These are phyloP conservation scores for Delitschia confertaspora DNA, from an alignment of 495 filamentous ascomycete genomes.

Conservation along the genomic window DNA sequence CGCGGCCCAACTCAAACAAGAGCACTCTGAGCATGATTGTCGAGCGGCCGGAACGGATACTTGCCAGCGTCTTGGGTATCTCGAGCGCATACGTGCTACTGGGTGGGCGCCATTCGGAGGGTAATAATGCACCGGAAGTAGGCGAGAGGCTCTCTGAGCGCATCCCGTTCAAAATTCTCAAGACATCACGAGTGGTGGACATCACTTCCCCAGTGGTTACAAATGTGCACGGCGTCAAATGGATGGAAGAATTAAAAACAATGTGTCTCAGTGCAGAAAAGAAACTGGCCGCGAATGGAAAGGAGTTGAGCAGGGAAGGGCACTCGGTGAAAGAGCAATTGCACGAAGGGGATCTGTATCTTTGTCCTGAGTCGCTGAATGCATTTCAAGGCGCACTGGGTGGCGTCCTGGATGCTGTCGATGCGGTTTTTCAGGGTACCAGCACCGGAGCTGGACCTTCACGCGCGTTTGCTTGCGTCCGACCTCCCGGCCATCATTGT, in stretches of 20 bases:
- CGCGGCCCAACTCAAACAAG: constrained; percentile 64
- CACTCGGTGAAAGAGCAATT: constrained; percentile 45
- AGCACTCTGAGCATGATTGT: constrained; percentile 64
- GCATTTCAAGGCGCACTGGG: constrained; percentile 85
- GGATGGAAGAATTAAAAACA: constrained; percentile 82
- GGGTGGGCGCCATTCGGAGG: constrained; percentile 69
- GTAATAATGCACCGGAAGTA: constrained; percentile 56
- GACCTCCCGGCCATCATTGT: constrained; percentile 91
- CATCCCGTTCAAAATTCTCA: constrained; percentile 74
- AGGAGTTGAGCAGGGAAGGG: constrained; percentile 58
- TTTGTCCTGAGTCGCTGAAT: constrained; percentile 72
- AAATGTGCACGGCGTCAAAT: constrained; percentile 72
- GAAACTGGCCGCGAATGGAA: constrained; percentile 61
- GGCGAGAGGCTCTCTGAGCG: constrained; percentile 41
- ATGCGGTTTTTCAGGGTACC: constrained; percentile 59
- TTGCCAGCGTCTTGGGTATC: constrained; percentile 71
- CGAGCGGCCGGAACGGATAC: constrained; percentile 85
- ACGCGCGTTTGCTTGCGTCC: constrained; percentile 73
- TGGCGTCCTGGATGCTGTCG: constrained; percentile 83
- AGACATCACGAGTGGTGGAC: constrained; percentile 55
- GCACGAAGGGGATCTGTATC: constrained; percentile 80
- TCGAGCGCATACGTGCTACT: constrained; percentile 82
- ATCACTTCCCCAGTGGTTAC: constrained; percentile 63
- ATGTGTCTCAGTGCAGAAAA: constrained; percentile 75
- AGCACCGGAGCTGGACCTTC: constrained; percentile 43